Percentiles rank a stretch among this genome's conserved stretches.
These are phyloP conservation scores for Croton laevigatus DNA, from an alignment of 441 rosid species.

Conservation along the genomic window DNA sequence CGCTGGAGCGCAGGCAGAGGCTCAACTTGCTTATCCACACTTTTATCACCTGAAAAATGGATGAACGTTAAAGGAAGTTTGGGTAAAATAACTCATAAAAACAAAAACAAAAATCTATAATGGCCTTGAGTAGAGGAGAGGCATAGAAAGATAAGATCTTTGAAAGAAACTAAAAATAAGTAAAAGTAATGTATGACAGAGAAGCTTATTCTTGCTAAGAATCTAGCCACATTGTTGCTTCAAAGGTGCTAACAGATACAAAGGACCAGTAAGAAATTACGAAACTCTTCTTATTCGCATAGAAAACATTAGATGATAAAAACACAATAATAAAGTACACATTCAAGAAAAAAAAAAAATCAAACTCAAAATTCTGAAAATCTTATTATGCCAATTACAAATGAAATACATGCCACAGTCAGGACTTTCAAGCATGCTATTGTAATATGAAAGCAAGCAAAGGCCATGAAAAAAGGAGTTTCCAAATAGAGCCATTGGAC, in stretches of 20 bases:
- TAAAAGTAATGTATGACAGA: background rate
- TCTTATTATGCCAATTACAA: slow-evolving; percentile 3
- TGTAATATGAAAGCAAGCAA: slow-evolving; percentile 4
- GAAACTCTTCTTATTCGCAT: background rate
- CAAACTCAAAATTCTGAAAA: background rate
- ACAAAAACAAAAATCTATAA: background rate
- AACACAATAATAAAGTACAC: background rate
- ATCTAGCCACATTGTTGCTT: background rate
- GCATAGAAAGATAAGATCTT: background rate
- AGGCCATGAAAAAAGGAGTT: background rate
- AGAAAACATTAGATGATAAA: background rate
- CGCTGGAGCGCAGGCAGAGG: slow-evolving; percentile 60
- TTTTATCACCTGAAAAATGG: slow-evolving; percentile 47
- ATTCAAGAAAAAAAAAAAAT: background rate
- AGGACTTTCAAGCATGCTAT: slow-evolving; percentile 3
- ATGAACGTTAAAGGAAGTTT: slow-evolving; percentile 11
- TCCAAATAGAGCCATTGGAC: background rate
- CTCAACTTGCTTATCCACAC: slow-evolving; percentile 39
- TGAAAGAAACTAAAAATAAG: slow-evolving; percentile 6
- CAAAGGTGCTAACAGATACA: background rate
- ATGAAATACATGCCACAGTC: slow-evolving; percentile 2
- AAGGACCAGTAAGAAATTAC: slow-evolving; percentile 4
- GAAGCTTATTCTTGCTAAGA: background rate
- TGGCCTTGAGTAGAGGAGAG: background rate
- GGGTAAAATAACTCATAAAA: slow-evolving; percentile 9